Evolutionary conservation across 2,329 filamentous ascomycete species (phyloP), one percentile per base, ranked within the genome.

Genomic region (Laburnicola sp.): DNA sequence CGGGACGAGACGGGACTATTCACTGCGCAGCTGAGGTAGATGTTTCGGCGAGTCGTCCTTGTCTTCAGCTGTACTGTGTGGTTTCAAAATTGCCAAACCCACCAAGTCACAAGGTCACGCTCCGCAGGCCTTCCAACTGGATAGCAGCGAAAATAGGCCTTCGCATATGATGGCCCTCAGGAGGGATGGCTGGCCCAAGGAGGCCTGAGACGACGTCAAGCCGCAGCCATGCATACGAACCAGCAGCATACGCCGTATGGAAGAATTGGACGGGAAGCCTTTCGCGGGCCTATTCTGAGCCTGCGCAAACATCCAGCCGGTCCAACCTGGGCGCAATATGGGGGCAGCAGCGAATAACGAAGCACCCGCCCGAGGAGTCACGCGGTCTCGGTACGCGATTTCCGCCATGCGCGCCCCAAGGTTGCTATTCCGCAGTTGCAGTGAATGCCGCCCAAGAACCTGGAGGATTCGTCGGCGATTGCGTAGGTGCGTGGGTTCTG

Each of bases 321-420:
- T 56, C 61, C 66, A 66, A 69, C 65, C 62, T 68, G 60, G 55
- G 52, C 57, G 54, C 63, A 54, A 57, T 56, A 59, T 54, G 42
- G 55, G 55, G 56, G 46, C 58, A 40, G 48, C 53, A 54, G 56
- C 57, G 59, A 58, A 57, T 48, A 55, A 57, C 39, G 55, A 59
- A 57, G 16, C 16, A 16, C 16, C 56, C 54, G 53, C 59, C 59
- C 59, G 50, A 62, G 58, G 62, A 71, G 66, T 70, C 66, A 69
- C 65, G 59, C 54, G 58, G 51, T 51, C 45, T 50, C 27, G 40
- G 53, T 57, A 57, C 60, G 56, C 57, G 58, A 56, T 62, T 64
- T 59, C 56, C 62, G 62, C 61, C 50, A 49, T 47, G 50, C 56
- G 49, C 49, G n/a, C 54, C 58, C 56, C 59, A 62, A 55, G 52